phyloP scores from a whole-genome alignment of 2,329 filamentous ascomycete species.

The Hypoxylon sp. region DNA sequence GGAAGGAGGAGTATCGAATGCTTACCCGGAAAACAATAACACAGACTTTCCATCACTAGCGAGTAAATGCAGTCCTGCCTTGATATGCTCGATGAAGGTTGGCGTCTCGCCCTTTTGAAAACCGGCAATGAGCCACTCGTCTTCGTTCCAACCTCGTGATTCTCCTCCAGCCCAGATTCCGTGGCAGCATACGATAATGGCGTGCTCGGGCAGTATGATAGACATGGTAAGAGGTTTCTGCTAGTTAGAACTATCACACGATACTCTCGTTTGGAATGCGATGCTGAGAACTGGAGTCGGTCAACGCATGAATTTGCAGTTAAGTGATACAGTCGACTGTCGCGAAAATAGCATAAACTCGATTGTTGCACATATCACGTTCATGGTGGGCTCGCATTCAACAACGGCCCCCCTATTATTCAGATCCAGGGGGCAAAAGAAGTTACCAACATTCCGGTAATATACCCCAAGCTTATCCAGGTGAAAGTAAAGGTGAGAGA shows the following conservation, averaged over 20 bases:
- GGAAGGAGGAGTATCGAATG: slow-evolving; percentile 21
- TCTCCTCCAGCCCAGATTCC: slow-evolving; percentile 75
- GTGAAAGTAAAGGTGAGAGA: too few species aligned
- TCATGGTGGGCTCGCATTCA: too few species aligned
- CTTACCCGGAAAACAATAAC: slow-evolving; percentile 77
- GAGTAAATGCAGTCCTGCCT: slow-evolving; percentile 66
- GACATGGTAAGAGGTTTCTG: slow-evolving; percentile 1
- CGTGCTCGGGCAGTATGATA: slow-evolving; percentile 53
- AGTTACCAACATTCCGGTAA: too few species aligned
- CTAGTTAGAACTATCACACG: background rate
- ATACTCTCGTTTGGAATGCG: background rate
- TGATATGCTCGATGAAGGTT: slow-evolving; percentile 81
- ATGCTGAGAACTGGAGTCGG: background rate
- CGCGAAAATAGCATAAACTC: background rate
- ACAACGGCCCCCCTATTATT: too few species aligned
- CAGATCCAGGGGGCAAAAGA: too few species aligned
- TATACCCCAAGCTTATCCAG: too few species aligned
- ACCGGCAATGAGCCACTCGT: slow-evolving; percentile 75
- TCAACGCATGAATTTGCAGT: background rate
- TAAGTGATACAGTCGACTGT: background rate
- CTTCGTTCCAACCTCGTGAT: slow-evolving; percentile 59
- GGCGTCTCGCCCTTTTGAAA: slow-evolving; percentile 82
- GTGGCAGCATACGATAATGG: slow-evolving; percentile 86
- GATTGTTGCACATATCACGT: background rate
- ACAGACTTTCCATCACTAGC: slow-evolving; percentile 55